Base-by-base conservation (phyloP, 306 rosid species). In the Mucuna pruriens region DNA sequence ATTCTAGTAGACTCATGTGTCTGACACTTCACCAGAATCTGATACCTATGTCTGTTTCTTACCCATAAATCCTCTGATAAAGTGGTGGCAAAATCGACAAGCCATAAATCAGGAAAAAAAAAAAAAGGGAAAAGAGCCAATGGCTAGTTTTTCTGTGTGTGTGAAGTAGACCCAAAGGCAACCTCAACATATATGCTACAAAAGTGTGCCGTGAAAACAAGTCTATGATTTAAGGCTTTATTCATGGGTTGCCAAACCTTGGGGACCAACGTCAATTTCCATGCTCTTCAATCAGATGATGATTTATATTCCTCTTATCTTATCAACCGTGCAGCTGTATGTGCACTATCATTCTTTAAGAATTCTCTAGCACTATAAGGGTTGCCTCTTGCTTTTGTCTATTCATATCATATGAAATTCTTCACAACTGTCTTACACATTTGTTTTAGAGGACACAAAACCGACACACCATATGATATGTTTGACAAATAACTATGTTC, bases 31-130 rank as follows among this genome's bases (percentile, higher is more conserved):
- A 31, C 71, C 22, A 76, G 89, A 86, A 86, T 86, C 89, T 55
- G 85, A 83, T 86, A 86, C 89, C 85, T 67, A 12, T 44, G 82
- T 90, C 91, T 74, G 85, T 90, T 86, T 84, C 63, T 68, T 74
- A 52, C 55, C 82, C 71, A 80, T 55, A 84, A 58, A 78, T 80
- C 77, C 74, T 80, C 83, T 49, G 33, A 54, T 75, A 57, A 85
- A 79, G 87, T 39, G 34, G 58, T 17, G 13, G 22, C 75, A 72
- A 77, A 77, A 71, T 77, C 73, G 87, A 83, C 80, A 83, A 76
- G 62, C 70, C 72, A 82, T 17, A 70, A 68, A 66, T 73, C 75
- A 58, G 25, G 74, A 77, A 74, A 77, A 74, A 81, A 82, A 82
- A 45, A 61, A 81, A 23, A 2, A 29, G 3, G 6, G 10, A 45